Percentiles rank a stretch among this genome's conserved stretches.
phyloP scores from a whole-genome alignment of 148 eudicot genomes.

The Salicornia ramosissima region DNA sequence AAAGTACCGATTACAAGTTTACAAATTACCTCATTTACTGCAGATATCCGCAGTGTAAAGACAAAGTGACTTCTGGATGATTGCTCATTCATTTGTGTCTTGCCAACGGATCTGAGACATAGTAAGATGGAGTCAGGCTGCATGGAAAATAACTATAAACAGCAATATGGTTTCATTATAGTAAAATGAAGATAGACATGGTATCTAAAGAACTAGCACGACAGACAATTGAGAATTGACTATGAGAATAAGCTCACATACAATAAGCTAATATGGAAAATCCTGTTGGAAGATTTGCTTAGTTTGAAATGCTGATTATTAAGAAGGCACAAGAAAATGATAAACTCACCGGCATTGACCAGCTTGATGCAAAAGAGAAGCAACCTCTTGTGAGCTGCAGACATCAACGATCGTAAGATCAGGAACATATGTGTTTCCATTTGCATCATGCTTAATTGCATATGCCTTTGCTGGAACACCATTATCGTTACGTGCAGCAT shows the following conservation, averaged over 20 bases:
- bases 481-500: slow-evolving; percentile 43
- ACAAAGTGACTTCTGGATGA: slow-evolving; percentile 87
- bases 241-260: no score
- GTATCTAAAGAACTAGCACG: no score
- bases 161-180: no score
- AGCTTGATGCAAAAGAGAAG: slow-evolving; percentile 65
- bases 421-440: slow-evolving; percentile 62
- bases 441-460: slow-evolving; percentile 58
- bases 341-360: slow-evolving; percentile 55
- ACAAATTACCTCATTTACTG: slow-evolving; percentile 59
- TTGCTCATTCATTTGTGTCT: slow-evolving; percentile 80
- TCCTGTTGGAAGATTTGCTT: no score
- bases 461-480: slow-evolving; percentile 53
- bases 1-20: background rate
- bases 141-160: background rate
- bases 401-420: slow-evolving; percentile 74
- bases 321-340: no score
- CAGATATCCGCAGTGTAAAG: slow-evolving; percentile 68
- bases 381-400: slow-evolving; percentile 64
- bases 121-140: background rate
- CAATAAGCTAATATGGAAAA: no score
- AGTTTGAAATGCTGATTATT: no score
- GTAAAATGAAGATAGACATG: no score
- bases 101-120: slow-evolving; percentile 58
- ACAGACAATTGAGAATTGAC: no score